phyloP scores from a whole-genome alignment of 2,329 filamentous ascomycete species.

The Aphanoascus verrucosus region DNA sequence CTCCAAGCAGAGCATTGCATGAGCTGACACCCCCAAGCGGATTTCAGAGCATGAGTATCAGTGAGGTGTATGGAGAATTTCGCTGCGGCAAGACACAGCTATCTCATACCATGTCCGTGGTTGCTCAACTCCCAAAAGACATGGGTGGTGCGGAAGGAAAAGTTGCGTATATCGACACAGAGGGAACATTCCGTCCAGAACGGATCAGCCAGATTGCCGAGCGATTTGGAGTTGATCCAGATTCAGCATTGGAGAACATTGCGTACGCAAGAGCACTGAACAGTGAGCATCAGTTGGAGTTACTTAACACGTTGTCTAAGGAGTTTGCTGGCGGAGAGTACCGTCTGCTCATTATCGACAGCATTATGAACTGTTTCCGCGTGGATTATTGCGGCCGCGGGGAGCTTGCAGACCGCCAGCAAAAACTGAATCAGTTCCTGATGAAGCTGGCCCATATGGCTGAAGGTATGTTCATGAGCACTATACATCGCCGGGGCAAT shows the following conservation, averaged over 20 bases:
- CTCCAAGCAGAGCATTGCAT: background rate
- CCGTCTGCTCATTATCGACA: slow-evolving; percentile 57
- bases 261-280: slow-evolving; percentile 54
- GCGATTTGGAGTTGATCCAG: slow-evolving; percentile 51
- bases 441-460: slow-evolving; percentile 55
- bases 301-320: slow-evolving; percentile 50
- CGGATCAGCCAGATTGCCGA: slow-evolving; percentile 57
- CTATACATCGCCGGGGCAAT: background rate
- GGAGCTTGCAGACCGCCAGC: slow-evolving; percentile 57
- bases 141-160: slow-evolving; percentile 58
- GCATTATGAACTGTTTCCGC: slow-evolving; percentile 59
- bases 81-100: slow-evolving; percentile 59
- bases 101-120: slow-evolving; percentile 57
- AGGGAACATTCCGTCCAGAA: slow-evolving; percentile 57
- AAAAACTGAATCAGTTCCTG: slow-evolving; percentile 56
- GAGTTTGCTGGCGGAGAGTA: slow-evolving; percentile 55
- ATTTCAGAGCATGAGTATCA: slow-evolving; percentile 61
- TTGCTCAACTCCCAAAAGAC: slow-evolving; percentile 46
- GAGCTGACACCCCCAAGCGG: slow-evolving; percentile 35
- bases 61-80: slow-evolving; percentile 39
- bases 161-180: slow-evolving; percentile 58
- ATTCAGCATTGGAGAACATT: slow-evolving; percentile 55
- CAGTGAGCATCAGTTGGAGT: slow-evolving; percentile 55
- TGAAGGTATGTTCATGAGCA: slow-evolving; percentile 38
- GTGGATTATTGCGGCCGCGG: slow-evolving; percentile 57